These are phyloP conservation scores for Cylindrodendrum hubeiense DNA, from an alignment of 2,329 filamentous ascomycete genomes.

Conservation along the genomic window DNA sequence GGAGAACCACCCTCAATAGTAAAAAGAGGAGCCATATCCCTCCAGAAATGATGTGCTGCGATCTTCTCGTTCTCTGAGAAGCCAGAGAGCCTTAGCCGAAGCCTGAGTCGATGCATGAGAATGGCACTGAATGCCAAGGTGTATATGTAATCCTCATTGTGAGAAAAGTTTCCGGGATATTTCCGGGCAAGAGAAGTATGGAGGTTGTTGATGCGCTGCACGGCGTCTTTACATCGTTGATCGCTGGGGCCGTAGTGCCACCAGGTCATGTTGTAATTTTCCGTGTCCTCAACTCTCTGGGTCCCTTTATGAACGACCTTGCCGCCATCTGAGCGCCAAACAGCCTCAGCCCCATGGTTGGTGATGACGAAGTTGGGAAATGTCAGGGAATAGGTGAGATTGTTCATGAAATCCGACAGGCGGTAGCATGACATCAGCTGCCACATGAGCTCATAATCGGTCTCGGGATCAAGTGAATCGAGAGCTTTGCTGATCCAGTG, in stretches of 20 bases:
- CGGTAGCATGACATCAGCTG: slow-evolving; percentile 18
- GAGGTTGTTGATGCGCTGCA: slow-evolving; percentile 12
- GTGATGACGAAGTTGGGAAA: slow-evolving; percentile 23
- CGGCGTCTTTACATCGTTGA: slow-evolving; percentile 3
- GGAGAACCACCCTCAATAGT: background rate
- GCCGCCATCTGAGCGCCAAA: slow-evolving; percentile 22
- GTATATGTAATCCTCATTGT: slow-evolving; percentile 23
- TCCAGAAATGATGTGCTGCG: slow-evolving; percentile 19
- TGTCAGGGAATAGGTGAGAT: slow-evolving; percentile 9
- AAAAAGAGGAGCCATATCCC: slow-evolving; percentile 23
- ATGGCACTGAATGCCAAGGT: slow-evolving; percentile 15
- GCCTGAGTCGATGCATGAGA: slow-evolving; percentile 21
- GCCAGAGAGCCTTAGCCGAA: slow-evolving; percentile 7
- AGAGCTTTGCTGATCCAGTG: slow-evolving; percentile 21
- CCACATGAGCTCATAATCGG: slow-evolving; percentile 22
- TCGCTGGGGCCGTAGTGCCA: slow-evolving; percentile 24
- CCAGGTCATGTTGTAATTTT: slow-evolving; percentile 20
- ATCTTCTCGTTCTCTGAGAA: slow-evolving; percentile 17
- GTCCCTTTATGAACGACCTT: slow-evolving; percentile 13
- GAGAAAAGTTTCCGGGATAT: slow-evolving; percentile 11
- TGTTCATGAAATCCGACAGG: slow-evolving; percentile 19
- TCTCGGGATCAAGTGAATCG: slow-evolving; percentile 15
- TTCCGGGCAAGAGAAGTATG: slow-evolving; percentile 11
- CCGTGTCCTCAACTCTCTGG: slow-evolving; percentile 20
- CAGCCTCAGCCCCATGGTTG: slow-evolving; percentile 5